Evolutionary conservation across 371 early-diverging fungal genomes (phyloP), one percentile per base, ranked within the genome.

Genomic region (Chytridium lagenaria): DNA sequence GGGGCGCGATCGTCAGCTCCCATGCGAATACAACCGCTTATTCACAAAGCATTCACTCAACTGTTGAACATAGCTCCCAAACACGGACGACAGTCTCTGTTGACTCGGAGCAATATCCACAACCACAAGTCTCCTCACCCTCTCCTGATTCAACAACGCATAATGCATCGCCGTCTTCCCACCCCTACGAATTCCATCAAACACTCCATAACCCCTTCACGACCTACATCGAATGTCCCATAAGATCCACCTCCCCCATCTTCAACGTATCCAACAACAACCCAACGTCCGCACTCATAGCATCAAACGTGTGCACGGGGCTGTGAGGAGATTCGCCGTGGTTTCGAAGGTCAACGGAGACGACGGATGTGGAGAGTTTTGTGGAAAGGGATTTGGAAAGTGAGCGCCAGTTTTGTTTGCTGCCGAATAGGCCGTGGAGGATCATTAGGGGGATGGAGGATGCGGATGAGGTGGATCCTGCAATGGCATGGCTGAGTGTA

Each of bases 391-490:
- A 84, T 73, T 92, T 92, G 57, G 91, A 87, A n/a, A 97, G 85
- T 2, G 94, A 90, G 37, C 79, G 57, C 75, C 71, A 71, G 74
- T 74, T 74, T 73, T 96, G 95, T 80, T 97, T 96, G 0, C 93
- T 93, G 2, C 98, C 98, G 80, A 96, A 95, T 30, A 98, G 84
- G 31, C 98, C 97, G 80, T 95, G 98, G 57, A 95, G 84, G 66
- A 95, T 89, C 12, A 95, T 84, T 12, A 95, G 80, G 28, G 91
- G 91, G 36, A 37, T 36, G 61, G 7, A 33, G 61, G n/a, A 10
- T 12, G 61, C 10, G 7, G 15, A 5, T 26, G 30, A 10, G 7
- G 61, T 3, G 19, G 61, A 34, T 2, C 12, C 19, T 7, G 34
- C 16, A 10, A 61, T 34, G 30, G 26, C n/a, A 61, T 61, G 61